Conservation (phyloP, 2,329 filamentous ascomycete genomes). For the Calonectria ilicicola region DNA sequence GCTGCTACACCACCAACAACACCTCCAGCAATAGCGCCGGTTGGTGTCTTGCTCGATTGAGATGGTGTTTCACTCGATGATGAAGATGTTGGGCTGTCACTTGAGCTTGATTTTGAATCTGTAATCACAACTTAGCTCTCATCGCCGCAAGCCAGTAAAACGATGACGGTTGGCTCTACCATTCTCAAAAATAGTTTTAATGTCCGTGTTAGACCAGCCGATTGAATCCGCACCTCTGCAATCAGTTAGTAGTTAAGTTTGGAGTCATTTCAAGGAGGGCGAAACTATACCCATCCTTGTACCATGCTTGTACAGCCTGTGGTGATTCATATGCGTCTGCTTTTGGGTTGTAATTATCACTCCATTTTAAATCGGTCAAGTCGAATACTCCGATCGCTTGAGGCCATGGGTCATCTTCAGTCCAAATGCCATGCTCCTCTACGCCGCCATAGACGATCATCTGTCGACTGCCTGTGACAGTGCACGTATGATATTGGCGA, state of each 20-base stretch:
- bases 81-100: not conserved
- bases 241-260: not conserved
- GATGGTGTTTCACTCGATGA: not conserved
- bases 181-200: not conserved
- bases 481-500: not conserved
- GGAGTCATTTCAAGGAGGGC: no score
- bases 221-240: not conserved
- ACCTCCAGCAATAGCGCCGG: not conserved
- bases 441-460: not conserved
- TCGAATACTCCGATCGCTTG: not conserved
- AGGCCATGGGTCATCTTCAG: not conserved
- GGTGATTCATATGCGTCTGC: not conserved
- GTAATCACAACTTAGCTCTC: not conserved
- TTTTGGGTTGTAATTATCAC: not conserved
- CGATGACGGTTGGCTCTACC: not conserved
- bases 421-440: not conserved
- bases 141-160: no score
- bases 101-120: not conserved
- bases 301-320: not conserved
- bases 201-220: not conserved
- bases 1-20: not conserved
- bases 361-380: slow-evolving; percentile 1
- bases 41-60: not conserved
- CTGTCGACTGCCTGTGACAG: not conserved
- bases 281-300: not conserved